These are phyloP conservation scores for Volutella citrinella DNA, from an alignment of 2,329 filamentous ascomycete species.

Conservation along the genomic window DNA sequence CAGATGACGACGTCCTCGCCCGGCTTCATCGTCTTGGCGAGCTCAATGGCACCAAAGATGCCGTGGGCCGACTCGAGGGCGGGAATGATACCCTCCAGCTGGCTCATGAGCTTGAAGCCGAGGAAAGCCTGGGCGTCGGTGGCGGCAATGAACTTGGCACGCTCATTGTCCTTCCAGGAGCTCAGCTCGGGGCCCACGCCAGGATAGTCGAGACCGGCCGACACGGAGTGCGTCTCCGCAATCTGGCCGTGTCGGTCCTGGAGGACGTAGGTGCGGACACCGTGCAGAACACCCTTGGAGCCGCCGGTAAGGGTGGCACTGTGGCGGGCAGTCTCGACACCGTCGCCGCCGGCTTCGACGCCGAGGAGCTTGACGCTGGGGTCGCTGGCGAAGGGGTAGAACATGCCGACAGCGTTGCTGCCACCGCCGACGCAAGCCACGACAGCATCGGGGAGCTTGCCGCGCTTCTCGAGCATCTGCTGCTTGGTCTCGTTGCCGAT, in stretches of 20 bases:
- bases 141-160: constrained; percentile 85
- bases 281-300: constrained; percentile 89
- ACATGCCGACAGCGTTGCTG: constrained; percentile 95
- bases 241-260: constrained; percentile 94
- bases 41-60: constrained; percentile 80
- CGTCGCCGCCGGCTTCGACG: constrained; percentile 93
- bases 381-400: constrained; percentile 91
- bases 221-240: constrained; percentile 91
- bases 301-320: constrained; percentile 85
- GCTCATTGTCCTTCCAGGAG: constrained; percentile 85
- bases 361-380: constrained; percentile 82
- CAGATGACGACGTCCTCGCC: constrained; percentile 91
- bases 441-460: constrained; percentile 91
- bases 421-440: constrained; percentile 96
- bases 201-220: constrained; percentile 93
- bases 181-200: constrained; percentile 92
- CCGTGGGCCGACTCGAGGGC: constrained; percentile 93
- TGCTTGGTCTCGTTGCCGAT: constrained; percentile 93
- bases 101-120: constrained; percentile 79
- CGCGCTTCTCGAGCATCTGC: constrained; percentile 80
- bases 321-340: constrained; percentile 80
- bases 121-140: constrained; percentile 88
- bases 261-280: constrained; percentile 91
- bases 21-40: constrained; percentile 90
- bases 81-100: constrained; percentile 95